Conservation (phyloP, 306 rosid species). For the Styphnolobium japonicum region DNA sequence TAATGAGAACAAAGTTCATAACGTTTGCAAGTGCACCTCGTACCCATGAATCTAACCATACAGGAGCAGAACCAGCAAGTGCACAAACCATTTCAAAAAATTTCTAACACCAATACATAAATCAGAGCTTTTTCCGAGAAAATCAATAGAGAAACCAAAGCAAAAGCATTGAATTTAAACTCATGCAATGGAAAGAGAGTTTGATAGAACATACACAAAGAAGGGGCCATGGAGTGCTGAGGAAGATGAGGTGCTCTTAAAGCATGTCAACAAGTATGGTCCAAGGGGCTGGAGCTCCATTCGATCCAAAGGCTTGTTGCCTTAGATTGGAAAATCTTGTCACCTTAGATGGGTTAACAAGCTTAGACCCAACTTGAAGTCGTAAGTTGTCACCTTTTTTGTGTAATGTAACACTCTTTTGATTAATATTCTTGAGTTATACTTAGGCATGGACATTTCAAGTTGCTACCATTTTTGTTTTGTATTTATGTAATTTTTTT, state of each 20-base stretch:
- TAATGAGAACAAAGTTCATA: background rate
- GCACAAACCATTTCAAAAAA: background rate
- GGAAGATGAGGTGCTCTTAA: constrained; percentile 56
- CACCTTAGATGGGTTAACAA: constrained; percentile 65
- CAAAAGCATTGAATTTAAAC: background rate
- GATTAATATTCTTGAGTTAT: no score
- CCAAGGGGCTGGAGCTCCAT: constrained; percentile 72
- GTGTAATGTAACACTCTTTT: no score
- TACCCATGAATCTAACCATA: background rate
- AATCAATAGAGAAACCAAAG: background rate
- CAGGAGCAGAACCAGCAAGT: background rate
- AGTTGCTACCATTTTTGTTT: background rate
- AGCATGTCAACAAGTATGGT: constrained; percentile 48
- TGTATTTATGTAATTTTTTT: background rate
- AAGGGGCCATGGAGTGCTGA: constrained; percentile 68
- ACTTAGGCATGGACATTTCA: background rate
- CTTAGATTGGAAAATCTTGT: constrained; percentile 61
- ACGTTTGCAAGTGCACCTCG: background rate
- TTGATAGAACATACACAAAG: constrained; percentile 30
- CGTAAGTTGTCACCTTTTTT: constrained; percentile 23
- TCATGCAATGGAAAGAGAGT: constrained; percentile 39
- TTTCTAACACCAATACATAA: background rate
- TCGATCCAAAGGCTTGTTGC: constrained; percentile 64
- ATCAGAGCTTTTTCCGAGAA: background rate
- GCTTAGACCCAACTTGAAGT: constrained; percentile 59